A percentile compares a stretch with the other conserved stretches of the same genome.
Evolutionary conservation across 1,284 basidiomycete species (phyloP).

Genomic region (Violaceomyces palustris): DNA sequence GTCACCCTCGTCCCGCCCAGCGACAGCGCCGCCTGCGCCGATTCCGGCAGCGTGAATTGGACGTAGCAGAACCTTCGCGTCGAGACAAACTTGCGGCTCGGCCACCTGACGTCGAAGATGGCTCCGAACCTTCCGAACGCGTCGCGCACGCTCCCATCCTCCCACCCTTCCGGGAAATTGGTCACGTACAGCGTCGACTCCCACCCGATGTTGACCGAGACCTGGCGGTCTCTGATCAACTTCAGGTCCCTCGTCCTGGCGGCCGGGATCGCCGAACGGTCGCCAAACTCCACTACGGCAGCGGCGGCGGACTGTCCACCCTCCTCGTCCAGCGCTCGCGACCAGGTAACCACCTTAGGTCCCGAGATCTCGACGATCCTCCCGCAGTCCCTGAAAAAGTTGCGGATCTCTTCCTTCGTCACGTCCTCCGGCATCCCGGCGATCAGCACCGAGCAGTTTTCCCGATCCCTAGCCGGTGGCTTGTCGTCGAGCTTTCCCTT

Average conservation of each 20-base stretch:
- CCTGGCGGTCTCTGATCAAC: slow-evolving; percentile 60
- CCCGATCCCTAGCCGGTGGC: slow-evolving; percentile 67
- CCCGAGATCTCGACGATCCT: slow-evolving; percentile 38
- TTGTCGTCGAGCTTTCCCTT: slow-evolving; percentile 27
- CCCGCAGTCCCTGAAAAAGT: slow-evolving; percentile 69
- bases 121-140: slow-evolving; percentile 79
- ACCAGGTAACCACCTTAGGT: slow-evolving; percentile 11
- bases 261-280: slow-evolving; percentile 60
- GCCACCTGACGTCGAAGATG: slow-evolving; percentile 93
- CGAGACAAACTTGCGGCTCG: slow-evolving; percentile 88
- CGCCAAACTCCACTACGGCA: slow-evolving; percentile 54
- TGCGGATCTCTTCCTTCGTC: slow-evolving; percentile 64
- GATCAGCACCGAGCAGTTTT: slow-evolving; percentile 87
- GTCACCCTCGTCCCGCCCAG: slow-evolving; percentile 70
- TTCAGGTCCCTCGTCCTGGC: slow-evolving; percentile 93
- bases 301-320: slow-evolving; percentile 32
- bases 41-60: slow-evolving; percentile 79
- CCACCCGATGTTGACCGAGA: slow-evolving; percentile 83
- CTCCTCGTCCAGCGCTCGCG: slow-evolving; percentile 3
- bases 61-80: slow-evolving; percentile 91
- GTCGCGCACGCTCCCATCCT: slow-evolving; percentile 68
- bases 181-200: slow-evolving; percentile 91
- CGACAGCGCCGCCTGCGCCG: slow-evolving; percentile 71
- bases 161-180: slow-evolving; percentile 83
- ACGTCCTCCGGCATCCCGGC: slow-evolving; percentile 64